These are phyloP conservation scores for Brassica hybrid DNA, from an alignment of 441 rosid genomes.

Conservation along the genomic window DNA sequence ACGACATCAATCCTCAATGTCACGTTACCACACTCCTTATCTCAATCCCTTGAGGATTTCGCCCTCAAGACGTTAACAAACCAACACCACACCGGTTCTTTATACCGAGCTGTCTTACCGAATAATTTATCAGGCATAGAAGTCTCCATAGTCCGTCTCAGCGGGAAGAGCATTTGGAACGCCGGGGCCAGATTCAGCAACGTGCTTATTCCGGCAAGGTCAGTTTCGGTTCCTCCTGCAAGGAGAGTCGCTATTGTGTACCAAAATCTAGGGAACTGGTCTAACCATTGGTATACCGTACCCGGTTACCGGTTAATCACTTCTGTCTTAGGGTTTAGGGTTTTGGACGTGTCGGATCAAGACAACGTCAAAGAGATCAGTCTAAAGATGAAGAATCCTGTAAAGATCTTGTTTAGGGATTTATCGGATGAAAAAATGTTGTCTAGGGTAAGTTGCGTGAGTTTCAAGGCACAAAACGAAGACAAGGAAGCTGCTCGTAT, in stretches of 20 bases:
- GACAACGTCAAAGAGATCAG: constrained; percentile 44
- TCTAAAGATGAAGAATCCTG: constrained; percentile 49
- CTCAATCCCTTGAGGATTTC: constrained; percentile 56
- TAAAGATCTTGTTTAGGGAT: constrained; percentile 49
- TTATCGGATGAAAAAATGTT: constrained; percentile 36
- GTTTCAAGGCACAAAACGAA: constrained; percentile 42
- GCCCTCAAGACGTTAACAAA: constrained; percentile 58
- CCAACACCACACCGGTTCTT: constrained; percentile 60
- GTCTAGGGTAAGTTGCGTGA: constrained; percentile 58
- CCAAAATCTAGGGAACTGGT: constrained; percentile 78
- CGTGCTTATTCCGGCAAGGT: constrained; percentile 65
- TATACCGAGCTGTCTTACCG: constrained; percentile 66
- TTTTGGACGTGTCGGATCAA: constrained; percentile 66
- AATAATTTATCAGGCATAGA: constrained; percentile 66
- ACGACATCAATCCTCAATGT: constrained; percentile 37
- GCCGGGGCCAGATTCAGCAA: constrained; percentile 69
- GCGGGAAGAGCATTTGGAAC: constrained; percentile 74
- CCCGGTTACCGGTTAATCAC: constrained; percentile 64
- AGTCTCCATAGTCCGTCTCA: constrained; percentile 65
- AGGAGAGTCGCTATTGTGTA: constrained; percentile 79
- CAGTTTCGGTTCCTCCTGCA: constrained; percentile 69
- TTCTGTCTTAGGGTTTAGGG: constrained; percentile 67
- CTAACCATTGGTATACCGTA: constrained; percentile 57
- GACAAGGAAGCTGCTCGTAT: constrained; percentile 47
- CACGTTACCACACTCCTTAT: constrained; percentile 52